A percentile compares a stretch with the other conserved stretches of the same genome.
These are phyloP conservation scores for Isatis tinctoria DNA, from an alignment of 345 rosid species.

Conservation along the genomic window DNA sequence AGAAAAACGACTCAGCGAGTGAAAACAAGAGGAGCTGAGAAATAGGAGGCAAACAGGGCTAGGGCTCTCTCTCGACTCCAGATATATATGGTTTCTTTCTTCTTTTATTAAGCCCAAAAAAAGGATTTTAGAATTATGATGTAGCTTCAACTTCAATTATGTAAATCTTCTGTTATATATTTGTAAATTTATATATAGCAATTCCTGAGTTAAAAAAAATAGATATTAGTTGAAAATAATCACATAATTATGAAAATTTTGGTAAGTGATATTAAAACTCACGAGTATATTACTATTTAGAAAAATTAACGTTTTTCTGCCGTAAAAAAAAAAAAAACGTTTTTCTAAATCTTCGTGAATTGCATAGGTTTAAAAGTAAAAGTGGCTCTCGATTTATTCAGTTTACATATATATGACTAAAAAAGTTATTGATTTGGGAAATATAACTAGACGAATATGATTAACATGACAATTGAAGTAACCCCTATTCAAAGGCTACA, in stretches of 20 bases:
- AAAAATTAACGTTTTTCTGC: neutral
- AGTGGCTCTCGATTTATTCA: neutral
- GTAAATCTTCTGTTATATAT: neutral
- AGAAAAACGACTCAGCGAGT: neutral
- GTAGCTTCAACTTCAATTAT: neutral
- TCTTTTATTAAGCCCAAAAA: neutral
- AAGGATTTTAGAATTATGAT: neutral
- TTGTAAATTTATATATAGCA: no score
- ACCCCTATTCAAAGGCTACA: neutral
- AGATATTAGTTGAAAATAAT: neutral
- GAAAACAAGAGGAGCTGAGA: slow-evolving; percentile 10
- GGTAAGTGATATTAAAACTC: neutral
- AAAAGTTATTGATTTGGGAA: neutral
- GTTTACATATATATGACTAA: neutral
- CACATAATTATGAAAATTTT: neutral
- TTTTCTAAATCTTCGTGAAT: neutral
- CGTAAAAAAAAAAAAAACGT: no score
- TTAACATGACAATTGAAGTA: neutral
- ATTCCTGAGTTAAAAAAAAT: neutral
- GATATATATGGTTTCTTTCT: neutral
- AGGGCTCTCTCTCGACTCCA: slow-evolving; percentile 1
- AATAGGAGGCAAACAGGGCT: slow-evolving; percentile 7
- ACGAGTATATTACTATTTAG: neutral
- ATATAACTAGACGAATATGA: neutral
- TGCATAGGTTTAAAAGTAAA: neutral